Conservation (phyloP, 1,284 basidiomycete species). For the Malassezia cuniculi region DNA sequence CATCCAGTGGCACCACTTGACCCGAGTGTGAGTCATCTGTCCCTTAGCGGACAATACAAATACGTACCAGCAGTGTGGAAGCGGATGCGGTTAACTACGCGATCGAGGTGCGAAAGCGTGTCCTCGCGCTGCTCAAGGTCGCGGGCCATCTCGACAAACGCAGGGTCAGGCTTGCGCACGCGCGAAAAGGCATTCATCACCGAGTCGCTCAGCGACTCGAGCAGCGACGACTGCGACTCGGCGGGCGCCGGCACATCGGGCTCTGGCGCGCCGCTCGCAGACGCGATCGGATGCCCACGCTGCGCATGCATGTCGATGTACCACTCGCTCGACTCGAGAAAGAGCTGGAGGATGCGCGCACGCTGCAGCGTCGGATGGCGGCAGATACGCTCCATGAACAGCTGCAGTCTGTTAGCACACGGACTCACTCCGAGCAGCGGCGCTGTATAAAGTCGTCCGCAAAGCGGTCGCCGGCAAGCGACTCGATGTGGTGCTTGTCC, state of each 20-base stretch:
- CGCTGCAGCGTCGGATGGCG: slow-evolving; percentile 90
- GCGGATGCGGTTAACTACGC: slow-evolving; percentile 27
- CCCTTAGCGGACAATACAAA: slow-evolving; percentile 3
- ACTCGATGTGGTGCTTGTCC: slow-evolving; percentile 75
- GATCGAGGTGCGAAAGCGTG: slow-evolving; percentile 63
- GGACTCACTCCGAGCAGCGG: slow-evolving; percentile 67
- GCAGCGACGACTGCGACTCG: slow-evolving; percentile 18
- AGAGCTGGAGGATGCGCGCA: slow-evolving; percentile 72
- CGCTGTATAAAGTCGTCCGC: slow-evolving; percentile 91
- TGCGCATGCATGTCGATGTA: slow-evolving; percentile 44
- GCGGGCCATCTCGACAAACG: slow-evolving; percentile 81
- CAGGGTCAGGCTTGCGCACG: slow-evolving; percentile 88
- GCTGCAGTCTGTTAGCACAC: slow-evolving; percentile 59
- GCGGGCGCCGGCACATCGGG: slow-evolving; percentile 13
- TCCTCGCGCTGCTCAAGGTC: slow-evolving; percentile 90
- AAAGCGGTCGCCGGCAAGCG: slow-evolving; percentile 67
- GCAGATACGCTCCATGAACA: slow-evolving; percentile 76
- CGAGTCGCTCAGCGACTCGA: slow-evolving; percentile 83
- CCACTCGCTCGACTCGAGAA: slow-evolving; percentile 96
- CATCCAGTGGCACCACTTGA: slow-evolving; percentile 25
- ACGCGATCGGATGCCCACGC: slow-evolving; percentile 14
- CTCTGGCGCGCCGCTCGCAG: slow-evolving; percentile 6
- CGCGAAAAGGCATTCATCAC: slow-evolving; percentile 87
- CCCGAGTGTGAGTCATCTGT: slow-evolving; percentile 14
- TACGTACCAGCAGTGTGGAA: slow-evolving; percentile 58